phyloP scores from a whole-genome alignment of 2,329 filamentous ascomycete genomes.

The Fusarium drepaniforme region DNA sequence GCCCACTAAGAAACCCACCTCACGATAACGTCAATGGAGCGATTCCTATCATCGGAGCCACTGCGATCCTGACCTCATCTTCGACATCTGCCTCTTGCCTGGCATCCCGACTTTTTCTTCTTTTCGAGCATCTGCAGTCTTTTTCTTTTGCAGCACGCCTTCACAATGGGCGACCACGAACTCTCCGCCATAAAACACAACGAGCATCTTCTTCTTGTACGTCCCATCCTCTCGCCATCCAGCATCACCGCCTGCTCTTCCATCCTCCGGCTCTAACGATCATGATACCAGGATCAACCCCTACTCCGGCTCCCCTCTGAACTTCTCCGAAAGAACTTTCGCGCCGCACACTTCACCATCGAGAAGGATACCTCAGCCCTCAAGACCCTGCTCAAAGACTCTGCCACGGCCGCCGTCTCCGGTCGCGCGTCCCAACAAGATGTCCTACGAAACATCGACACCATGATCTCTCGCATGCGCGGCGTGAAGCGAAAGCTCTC shows the following conservation, averaged over 20 bases:
- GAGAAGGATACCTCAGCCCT: constrained; percentile 77
- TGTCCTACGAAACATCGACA: constrained; percentile 84
- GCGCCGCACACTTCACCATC: constrained; percentile 81
- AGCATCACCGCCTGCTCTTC: constrained; percentile 8
- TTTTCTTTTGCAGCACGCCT: neutral
- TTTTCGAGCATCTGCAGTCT: neutral
- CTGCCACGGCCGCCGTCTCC: constrained; percentile 75
- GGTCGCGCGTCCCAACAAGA: constrained; percentile 73
- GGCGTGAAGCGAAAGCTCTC: constrained; percentile 90
- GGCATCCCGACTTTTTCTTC: neutral
- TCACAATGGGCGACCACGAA: constrained; percentile 69
- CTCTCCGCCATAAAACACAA: constrained; percentile 79
- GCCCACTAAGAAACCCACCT: constrained; percentile 6
- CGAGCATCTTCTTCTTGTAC: constrained; percentile 80
- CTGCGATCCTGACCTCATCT: constrained; percentile 1
- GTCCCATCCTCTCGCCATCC: constrained; percentile 34
- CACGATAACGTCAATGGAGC: constrained; percentile 39
- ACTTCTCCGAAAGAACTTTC: constrained; percentile 93
- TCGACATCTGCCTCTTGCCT: neutral
- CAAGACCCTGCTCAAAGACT: constrained; percentile 71
- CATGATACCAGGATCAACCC: constrained; percentile 82
- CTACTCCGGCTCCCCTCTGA: constrained; percentile 94
- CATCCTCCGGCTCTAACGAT: constrained; percentile 7
- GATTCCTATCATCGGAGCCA: constrained; percentile 17
- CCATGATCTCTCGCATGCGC: constrained; percentile 87